These are phyloP conservation scores for Pinus albicaulis DNA, from an alignment of 75 land plant genomes.

Conservation along the genomic window DNA sequence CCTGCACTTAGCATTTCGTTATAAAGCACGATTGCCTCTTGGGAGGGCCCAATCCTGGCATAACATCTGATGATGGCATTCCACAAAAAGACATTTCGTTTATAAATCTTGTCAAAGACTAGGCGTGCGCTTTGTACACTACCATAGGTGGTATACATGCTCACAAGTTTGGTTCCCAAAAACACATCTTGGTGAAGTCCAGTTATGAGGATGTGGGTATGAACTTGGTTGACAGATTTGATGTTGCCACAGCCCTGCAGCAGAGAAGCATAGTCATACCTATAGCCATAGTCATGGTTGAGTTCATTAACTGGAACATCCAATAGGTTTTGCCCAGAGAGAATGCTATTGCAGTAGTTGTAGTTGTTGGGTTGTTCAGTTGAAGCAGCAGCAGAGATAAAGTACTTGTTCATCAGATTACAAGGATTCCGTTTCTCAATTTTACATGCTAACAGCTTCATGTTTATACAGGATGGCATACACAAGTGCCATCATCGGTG, in stretches of 20 bases:
- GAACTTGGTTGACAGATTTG: neutral
- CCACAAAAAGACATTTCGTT: constrained; percentile 43
- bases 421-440: too few relatives aligned
- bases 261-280: neutral
- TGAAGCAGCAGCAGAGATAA: too few relatives aligned
- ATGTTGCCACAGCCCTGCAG: neutral
- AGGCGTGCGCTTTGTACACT: constrained; percentile 8
- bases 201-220: neutral
- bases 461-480: too few relatives aligned
- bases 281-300: too few relatives aligned
- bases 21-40: constrained; percentile 18
- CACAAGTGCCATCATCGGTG: too few relatives aligned
- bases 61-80: constrained; percentile 48
- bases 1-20: constrained; percentile 21
- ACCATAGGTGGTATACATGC: constrained; percentile 5
- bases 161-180: constrained; percentile 2
- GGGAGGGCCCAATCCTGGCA: constrained; percentile 13
- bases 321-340: too few relatives aligned
- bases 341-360: too few relatives aligned
- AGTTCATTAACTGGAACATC: too few relatives aligned
- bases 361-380: too few relatives aligned
- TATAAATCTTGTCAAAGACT: constrained; percentile 21
- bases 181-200: neutral
- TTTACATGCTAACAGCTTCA: too few relatives aligned
- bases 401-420: too few relatives aligned